These are phyloP conservation scores for Diaporthe ilicicola DNA, from an alignment of 2,329 filamentous ascomycete species.

Conservation along the genomic window DNA sequence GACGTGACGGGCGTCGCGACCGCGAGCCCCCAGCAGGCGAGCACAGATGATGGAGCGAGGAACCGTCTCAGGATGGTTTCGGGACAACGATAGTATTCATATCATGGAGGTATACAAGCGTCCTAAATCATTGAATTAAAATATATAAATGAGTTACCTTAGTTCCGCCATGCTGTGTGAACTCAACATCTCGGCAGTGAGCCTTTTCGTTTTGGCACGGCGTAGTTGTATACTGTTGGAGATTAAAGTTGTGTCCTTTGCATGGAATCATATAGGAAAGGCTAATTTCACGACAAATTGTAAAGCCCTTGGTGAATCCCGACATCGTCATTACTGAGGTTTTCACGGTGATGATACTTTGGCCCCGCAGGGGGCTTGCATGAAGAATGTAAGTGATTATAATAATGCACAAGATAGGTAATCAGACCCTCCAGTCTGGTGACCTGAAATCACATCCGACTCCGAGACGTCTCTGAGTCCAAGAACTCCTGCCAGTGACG, in stretches of 20 bases:
- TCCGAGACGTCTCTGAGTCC: background rate
- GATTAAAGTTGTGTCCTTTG: background rate
- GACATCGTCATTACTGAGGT: no score
- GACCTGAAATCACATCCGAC: background rate
- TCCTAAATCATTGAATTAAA: background rate
- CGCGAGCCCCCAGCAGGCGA: conserved; percentile 27
- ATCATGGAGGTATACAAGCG: background rate
- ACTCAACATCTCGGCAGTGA: background rate
- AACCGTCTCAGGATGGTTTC: conserved; percentile 15
- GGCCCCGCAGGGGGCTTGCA: no score
- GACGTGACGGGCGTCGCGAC: conserved; percentile 35
- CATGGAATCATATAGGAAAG: no score
- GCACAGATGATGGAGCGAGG: conserved; percentile 32
- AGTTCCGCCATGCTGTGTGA: background rate
- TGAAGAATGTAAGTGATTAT: no score
- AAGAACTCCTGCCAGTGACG: background rate
- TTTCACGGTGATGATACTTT: no score
- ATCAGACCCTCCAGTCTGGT: background rate
- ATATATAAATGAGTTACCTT: background rate
- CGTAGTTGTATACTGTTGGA: background rate
- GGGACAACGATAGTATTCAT: background rate
- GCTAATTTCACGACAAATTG: no score
- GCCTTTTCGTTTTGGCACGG: background rate
- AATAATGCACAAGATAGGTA: background rate
- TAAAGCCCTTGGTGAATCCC: no score